These are phyloP conservation scores for Tolypocladium inflatum DNA, from an alignment of 2,329 filamentous ascomycete species.

Conservation along the genomic window DNA sequence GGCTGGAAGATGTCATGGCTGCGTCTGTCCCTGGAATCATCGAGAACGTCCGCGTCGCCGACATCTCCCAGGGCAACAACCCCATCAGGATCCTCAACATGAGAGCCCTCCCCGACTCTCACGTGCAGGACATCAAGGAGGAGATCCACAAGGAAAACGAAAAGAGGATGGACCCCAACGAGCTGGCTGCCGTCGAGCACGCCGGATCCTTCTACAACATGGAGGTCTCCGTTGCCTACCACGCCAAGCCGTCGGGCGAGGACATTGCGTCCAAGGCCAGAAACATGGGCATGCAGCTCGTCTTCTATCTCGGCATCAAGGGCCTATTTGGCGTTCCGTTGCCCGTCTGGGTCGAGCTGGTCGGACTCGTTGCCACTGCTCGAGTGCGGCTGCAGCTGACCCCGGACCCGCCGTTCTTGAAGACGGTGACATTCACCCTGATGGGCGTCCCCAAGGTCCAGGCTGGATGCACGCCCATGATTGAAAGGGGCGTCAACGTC, in stretches of 20 bases:
- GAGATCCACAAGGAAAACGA: conserved; percentile 71
- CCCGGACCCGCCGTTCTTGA: conserved; percentile 85
- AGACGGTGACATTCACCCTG: conserved; percentile 83
- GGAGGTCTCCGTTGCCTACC: conserved; percentile 84
- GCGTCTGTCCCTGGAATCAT: conserved; percentile 85
- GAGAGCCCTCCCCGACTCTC: conserved; percentile 67
- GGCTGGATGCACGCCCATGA: conserved; percentile 84
- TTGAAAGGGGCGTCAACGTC: conserved; percentile 84
- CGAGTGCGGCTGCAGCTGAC: conserved; percentile 76
- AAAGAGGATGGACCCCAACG: conserved; percentile 74
- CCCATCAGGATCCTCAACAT: conserved; percentile 82
- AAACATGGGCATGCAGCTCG: conserved; percentile 94
- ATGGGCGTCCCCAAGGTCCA: conserved; percentile 89
- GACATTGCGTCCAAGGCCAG: conserved; percentile 72
- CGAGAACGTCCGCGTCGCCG: conserved; percentile 88
- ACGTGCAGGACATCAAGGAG: conserved; percentile 74
- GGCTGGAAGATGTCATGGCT: conserved; percentile 76
- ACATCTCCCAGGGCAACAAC: conserved; percentile 90
- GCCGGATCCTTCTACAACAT: conserved; percentile 90
- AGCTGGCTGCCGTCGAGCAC: conserved; percentile 80
- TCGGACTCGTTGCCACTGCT: conserved; percentile 80
- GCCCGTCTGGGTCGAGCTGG: conserved; percentile 83
- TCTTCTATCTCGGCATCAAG: conserved; percentile 87
- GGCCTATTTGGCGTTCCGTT: conserved; percentile 83
- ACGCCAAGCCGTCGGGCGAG: conserved; percentile 64